Base-by-base conservation (phyloP, 257 asterid species). In the Plantago ovata region DNA sequence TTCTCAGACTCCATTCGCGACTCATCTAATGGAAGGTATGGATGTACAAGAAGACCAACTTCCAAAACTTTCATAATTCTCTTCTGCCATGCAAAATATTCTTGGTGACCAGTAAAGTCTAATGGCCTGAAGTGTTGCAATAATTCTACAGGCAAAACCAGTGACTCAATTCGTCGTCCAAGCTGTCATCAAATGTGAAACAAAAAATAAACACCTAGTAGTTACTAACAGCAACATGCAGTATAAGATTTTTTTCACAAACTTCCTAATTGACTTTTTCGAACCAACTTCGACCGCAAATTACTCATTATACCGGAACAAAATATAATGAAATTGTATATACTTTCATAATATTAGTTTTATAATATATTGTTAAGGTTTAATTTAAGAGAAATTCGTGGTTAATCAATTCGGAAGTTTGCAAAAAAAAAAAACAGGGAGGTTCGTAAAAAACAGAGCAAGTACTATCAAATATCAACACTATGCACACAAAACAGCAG, bases 81-180 rank as follows among this genome's bases (percentile, higher is more conserved):
- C 69, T 65, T 83, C 78, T 83, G 89, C 89, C 95, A 91, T 54
- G 81, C 70, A 45, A 75, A 78, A 49, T 81, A 87, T 63, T 87
- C 95, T 45, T 46, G 64, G 45, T 68, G 88, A 65, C 67, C 78
- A 3, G 82, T 39, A 75, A 87, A 91, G 74, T 91, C 98, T 14
- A 89, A 73, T 39, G 79, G 42, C 68, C 66, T 79, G 19, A 83
- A 54, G 16, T 83, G 87, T 70, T 85, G 89, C 77, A 91, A 68
- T 48, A 87, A 77, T 79, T 91, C 94, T 73, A 91, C 57, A 15
- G 98, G 98, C 65, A 91, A 78, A 77, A 91, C 87, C 63, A 83
- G 78, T 1, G 90, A 76, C 74, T 91, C 98, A 13, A 82, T 72
- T 32, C 84, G 84, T 38, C 66, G 72, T 56, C 96, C 98, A 67